Conservation (phyloP, 805 yeast genomes). For the Myxozyma mucilagina region DNA sequence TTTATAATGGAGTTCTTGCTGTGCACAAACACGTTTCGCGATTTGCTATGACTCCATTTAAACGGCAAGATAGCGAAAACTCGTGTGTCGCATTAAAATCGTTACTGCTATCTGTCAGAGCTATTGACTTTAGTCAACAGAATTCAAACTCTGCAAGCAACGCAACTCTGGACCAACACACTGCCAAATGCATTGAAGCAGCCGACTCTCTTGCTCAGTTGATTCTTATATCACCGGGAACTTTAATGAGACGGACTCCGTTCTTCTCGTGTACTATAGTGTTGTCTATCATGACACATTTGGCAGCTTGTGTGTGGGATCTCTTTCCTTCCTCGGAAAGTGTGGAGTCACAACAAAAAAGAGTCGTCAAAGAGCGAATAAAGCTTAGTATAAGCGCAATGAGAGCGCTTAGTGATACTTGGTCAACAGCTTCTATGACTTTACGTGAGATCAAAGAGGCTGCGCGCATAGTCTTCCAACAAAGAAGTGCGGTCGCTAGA, state of each 20-base stretch:
- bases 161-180: conserved; percentile 4
- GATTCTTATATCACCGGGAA: conserved; percentile 6
- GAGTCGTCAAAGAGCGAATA: conserved; percentile 12
- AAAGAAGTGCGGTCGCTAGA: conserved; percentile 2
- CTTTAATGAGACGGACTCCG: conserved; percentile 17
- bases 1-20: conserved; percentile 9
- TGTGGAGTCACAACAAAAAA: background rate
- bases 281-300: conserved; percentile 12
- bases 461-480: conserved; percentile 11
- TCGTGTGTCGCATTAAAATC: conserved; percentile 16
- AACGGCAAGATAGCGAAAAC: conserved; percentile 5
- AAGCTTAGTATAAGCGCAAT: conserved; percentile 13
- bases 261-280: conserved; percentile 19
- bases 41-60: conserved; percentile 15
- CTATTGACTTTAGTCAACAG: background rate
- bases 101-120: conserved; percentile 15
- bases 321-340: conserved; percentile 6
- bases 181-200: conserved; percentile 11
- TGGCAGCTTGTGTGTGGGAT: conserved; percentile 24
- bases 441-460: conserved; percentile 12
- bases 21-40: conserved; percentile 14
- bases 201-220: conserved; percentile 16
- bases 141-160: background rate
- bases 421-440: conserved; percentile 17
- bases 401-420: conserved; percentile 7